These are phyloP conservation scores for Globisporangium alternatum DNA, from an alignment of 352 stramenopile genomes.

Conservation along the genomic window DNA sequence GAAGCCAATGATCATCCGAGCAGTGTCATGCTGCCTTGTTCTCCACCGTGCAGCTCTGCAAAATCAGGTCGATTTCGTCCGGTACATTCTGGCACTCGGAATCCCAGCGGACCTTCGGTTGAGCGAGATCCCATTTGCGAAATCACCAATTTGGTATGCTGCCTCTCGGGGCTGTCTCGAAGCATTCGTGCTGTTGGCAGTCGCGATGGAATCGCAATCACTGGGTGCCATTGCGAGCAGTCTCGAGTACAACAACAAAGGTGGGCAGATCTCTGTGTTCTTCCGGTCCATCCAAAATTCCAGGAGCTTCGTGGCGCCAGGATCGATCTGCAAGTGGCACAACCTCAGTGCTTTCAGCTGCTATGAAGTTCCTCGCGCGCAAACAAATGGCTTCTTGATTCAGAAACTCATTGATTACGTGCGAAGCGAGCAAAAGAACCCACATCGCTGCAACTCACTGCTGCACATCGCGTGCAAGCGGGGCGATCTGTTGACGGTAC, in stretches of 20 bases:
- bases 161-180: conserved; percentile 37
- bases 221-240: conserved; percentile 14
- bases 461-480: conserved; percentile 39
- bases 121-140: conserved; percentile 21
- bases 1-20: conserved; percentile 46
- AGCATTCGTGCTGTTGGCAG: conserved; percentile 38
- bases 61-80: conserved; percentile 37
- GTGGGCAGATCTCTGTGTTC: background rate
- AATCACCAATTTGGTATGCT: conserved; percentile 49
- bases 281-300: conserved; percentile 27
- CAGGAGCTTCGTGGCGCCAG: conserved; percentile 20
- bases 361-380: conserved; percentile 28
- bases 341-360: conserved; percentile 55
- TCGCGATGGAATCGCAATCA: conserved; percentile 29
- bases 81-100: conserved; percentile 47
- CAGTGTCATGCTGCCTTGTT: conserved; percentile 37
- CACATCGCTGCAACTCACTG: conserved; percentile 24
- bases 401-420: conserved; percentile 53
- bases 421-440: conserved; percentile 19
- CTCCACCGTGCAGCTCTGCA: conserved; percentile 47
- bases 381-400: conserved; percentile 37
- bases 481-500: conserved; percentile 34
- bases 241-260: conserved; percentile 8
- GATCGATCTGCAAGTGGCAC: conserved; percentile 44
- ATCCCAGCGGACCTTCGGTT: conserved; percentile 36